Conservation (phyloP, 768 basidiomycete species). For the Rhodosporidiobolus odoratus region DNA sequence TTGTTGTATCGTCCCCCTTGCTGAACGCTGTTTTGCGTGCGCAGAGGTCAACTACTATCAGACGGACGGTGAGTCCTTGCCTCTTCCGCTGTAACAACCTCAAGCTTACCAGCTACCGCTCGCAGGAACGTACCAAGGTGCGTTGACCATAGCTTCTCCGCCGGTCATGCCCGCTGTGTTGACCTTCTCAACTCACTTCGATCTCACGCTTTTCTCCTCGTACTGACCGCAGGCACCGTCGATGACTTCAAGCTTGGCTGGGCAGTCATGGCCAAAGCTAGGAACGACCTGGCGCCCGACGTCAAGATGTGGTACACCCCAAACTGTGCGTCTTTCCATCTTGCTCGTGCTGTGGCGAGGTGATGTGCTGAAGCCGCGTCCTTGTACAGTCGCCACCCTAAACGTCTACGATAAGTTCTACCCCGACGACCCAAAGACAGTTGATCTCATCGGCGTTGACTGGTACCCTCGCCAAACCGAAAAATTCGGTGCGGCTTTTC, state of each 20-base stretch:
- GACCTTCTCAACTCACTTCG: not conserved
- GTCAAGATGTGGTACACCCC: slow-evolving; percentile 38
- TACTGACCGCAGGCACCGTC: slow-evolving; percentile 11
- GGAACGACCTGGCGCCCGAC: slow-evolving; percentile 28
- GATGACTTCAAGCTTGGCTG: slow-evolving; percentile 40
- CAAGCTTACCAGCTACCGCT: not conserved
- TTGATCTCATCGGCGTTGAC: slow-evolving; percentile 38
- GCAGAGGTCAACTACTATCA: slow-evolving; percentile 34
- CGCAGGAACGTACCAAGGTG: slow-evolving; percentile 32
- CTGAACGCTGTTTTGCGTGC: not conserved
- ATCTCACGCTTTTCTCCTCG: not conserved
- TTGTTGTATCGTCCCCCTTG: not conserved
- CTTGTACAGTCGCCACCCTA: not conserved
- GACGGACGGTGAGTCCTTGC: slow-evolving; percentile 18
- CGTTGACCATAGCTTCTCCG: not conserved
- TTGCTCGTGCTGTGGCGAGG: not conserved
- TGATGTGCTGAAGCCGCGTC: not conserved
- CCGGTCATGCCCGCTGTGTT: not conserved
- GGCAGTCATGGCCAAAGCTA: slow-evolving; percentile 36
- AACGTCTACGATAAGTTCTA: slow-evolving; percentile 37
- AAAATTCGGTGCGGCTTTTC: slow-evolving; percentile 17
- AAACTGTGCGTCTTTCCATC: slow-evolving; percentile 19
- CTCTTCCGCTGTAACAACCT: not conserved
- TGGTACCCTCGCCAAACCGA: slow-evolving; percentile 34
- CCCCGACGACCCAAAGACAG: slow-evolving; percentile 36